These are phyloP conservation scores for Glarea lozoyensis DNA, from an alignment of 495 filamentous ascomycete species.

Conservation along the genomic window DNA sequence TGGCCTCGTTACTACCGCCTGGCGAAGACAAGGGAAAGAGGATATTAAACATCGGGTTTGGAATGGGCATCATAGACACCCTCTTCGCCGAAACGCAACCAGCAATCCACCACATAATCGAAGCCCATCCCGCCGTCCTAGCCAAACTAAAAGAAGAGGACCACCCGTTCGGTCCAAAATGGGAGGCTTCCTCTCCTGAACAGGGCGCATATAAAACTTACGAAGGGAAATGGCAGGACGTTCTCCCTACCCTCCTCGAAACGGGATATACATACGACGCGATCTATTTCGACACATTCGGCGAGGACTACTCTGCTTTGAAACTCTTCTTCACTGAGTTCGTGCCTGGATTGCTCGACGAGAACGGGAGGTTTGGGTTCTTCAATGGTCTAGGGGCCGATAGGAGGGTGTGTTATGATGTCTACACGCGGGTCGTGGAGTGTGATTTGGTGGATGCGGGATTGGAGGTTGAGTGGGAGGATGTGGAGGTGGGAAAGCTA, in stretches of 20 bases:
- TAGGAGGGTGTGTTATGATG: conserved; percentile 85
- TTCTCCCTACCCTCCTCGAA: conserved; percentile 62
- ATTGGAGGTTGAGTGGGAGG: conserved; percentile 80
- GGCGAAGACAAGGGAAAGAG: conserved; percentile 44
- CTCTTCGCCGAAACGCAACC: conserved; percentile 68
- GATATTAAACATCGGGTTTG: conserved; percentile 87
- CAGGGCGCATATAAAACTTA: conserved; percentile 36
- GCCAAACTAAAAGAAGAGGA: conserved; percentile 45
- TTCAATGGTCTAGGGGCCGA: conserved; percentile 96
- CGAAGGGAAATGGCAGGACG: conserved; percentile 72
- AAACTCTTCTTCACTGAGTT: conserved; percentile 82
- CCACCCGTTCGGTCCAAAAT: conserved; percentile 34
- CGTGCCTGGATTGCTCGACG: conserved; percentile 68
- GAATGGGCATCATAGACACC: conserved; percentile 92
- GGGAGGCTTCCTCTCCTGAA: conserved; percentile 31
- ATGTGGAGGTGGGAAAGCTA: conserved; percentile 48
- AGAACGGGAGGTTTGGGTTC: conserved; percentile 73
- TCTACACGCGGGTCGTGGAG: conserved; percentile 87
- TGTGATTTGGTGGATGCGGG: conserved; percentile 88
- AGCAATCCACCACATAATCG: conserved; percentile 72
- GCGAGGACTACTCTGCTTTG: conserved; percentile 80
- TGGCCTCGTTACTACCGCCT: conserved; percentile 50
- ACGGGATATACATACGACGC: conserved; percentile 70
- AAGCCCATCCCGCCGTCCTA: conserved; percentile 81
- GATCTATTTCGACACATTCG: conserved; percentile 97